phyloP scores from a whole-genome alignment of 305 asterid genomes.

The Ilex paraguariensis region DNA sequence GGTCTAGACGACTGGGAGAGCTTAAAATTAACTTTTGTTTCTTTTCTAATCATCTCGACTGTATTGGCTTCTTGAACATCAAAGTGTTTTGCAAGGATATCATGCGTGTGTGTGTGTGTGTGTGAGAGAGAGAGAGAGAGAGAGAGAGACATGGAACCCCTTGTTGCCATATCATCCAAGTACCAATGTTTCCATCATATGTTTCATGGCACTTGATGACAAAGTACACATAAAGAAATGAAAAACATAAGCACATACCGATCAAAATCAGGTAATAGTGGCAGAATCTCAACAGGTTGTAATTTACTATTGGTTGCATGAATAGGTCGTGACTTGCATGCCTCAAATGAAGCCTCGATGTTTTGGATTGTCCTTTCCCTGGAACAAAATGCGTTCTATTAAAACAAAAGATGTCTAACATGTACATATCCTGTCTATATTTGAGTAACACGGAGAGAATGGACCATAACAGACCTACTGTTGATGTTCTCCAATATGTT shows the following conservation, averaged over 20 bases:
- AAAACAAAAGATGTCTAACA: slow-evolving; percentile 7
- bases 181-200: too few relatives aligned
- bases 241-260: slow-evolving; percentile 39
- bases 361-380: slow-evolving; percentile 81
- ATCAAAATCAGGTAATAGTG: slow-evolving; percentile 80
- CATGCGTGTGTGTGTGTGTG: too few relatives aligned
- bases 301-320: slow-evolving; percentile 67
- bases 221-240: slow-evolving; percentile 6
- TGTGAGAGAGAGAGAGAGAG: too few relatives aligned
- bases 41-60: too few relatives aligned
- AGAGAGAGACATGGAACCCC: too few relatives aligned
- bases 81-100: too few relatives aligned
- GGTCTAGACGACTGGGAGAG: too few relatives aligned
- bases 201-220: too few relatives aligned
- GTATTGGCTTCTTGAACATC: too few relatives aligned
- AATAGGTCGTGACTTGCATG: slow-evolving; percentile 73
- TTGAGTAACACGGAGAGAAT: slow-evolving; percentile 9
- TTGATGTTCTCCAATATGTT: slow-evolving; percentile 74
- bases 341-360: slow-evolving; percentile 75
- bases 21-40: too few relatives aligned
- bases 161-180: too few relatives aligned
- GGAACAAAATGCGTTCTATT: slow-evolving; percentile 10
- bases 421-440: not conserved
- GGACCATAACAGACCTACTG: slow-evolving; percentile 56
- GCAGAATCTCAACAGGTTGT: slow-evolving; percentile 65